Evolutionary conservation across 257 asterid species (phyloP), one percentile per base, ranked within the genome.

Genomic region (Coffea canephora): DNA sequence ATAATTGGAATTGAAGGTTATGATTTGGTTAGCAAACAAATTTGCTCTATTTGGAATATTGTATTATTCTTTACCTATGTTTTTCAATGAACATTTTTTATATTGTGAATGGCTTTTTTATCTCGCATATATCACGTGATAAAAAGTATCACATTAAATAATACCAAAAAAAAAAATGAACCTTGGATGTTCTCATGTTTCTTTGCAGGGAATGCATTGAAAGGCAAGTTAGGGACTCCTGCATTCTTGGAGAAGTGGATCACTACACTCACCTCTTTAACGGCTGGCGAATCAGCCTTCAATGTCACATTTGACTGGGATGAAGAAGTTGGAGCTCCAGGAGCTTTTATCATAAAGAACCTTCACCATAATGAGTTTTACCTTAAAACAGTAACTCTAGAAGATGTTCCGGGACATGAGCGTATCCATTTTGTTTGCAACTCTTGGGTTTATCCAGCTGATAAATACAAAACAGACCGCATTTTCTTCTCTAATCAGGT

Each of bases 401-500:
- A 91, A 83, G 82, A 86, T 41, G 86, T 93, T 80, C 94, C 93
- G n/a, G 90, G 86, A 6, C 93, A 89, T 74, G 90, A 92, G 49
- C 87, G 82, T 5, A 55, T 93, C 77, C 93, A 91, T 77, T 93
- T 93, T 85, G 71, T 87, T 74, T 93, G 98, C 87, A 85, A 91
- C 81, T 93, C 98, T 23, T 93, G 98, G 97, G 87, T 93, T 81
- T 93, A 91, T 78, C 92, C 91, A 5, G 83, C 90, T 52, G 81
- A 88, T 36, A 75, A 72, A 71, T 90, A 93, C 88, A 77, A 85
- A 50, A 82, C 79, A 46, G 87, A 87, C 73, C 92, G 97, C 8
- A 74, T 91, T 61, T 93, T 93, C 83, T 93, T 93, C 49, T 68
- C 94, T 39, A 93, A 91, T 83, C 88, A 93, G 93, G 97, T 91